Base-by-base conservation (phyloP, 1,139 yeast genomes). In the Spathaspora sp. region DNA sequence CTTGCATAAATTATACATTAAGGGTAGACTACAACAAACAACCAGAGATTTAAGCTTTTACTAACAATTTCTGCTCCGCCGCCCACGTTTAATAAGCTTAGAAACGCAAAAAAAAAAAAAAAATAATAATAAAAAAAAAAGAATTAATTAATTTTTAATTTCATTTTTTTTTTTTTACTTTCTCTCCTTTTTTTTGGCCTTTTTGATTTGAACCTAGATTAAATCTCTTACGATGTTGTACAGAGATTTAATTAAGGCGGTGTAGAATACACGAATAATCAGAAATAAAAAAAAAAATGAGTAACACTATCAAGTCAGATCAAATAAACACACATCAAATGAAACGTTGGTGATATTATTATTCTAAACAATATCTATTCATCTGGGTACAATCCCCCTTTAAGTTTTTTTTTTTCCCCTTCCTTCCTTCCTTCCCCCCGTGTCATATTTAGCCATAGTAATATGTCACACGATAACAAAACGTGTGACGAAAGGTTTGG, bases 11-110 rank as follows among this genome's bases (percentile, higher is more conserved):
- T 31, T 31, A 31, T 20, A n/a, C n/a, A n/a, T n/a, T n/a, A n/a
- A n/a, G n/a, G n/a, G 23, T 20, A 20, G 7, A 4, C 11, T 31
- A 31, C 36, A 31, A 31, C 15, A 15, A 31, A 15, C 13, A 13
- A 31, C 8, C 11, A 26, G 29, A 11, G 29, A 6, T n/a, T n/a
- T n/a, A n/a, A 26, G 29, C 9, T 9, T 3, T 11, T 26, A 11
- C n/a, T 26, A 26, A 26, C n/a, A 11, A 6, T 26, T 9, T 11
- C 29, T 26, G 29, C 29, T 26, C 36, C 18, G 9, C 36, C 18
- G 36, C 36, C 36, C 36, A 31, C 36, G 36, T 31, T 31, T 31
- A 31, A 31, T 31, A 31, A 31, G 36, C 18, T 15, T 9, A 31
- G 5, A 20, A 20, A 20, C 23, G 23, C n/a, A n/a, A n/a, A 20